Evolutionary conservation across 2,329 filamentous ascomycete species (phyloP).

Genomic region (Colletotrichum orchidophilum): DNA sequence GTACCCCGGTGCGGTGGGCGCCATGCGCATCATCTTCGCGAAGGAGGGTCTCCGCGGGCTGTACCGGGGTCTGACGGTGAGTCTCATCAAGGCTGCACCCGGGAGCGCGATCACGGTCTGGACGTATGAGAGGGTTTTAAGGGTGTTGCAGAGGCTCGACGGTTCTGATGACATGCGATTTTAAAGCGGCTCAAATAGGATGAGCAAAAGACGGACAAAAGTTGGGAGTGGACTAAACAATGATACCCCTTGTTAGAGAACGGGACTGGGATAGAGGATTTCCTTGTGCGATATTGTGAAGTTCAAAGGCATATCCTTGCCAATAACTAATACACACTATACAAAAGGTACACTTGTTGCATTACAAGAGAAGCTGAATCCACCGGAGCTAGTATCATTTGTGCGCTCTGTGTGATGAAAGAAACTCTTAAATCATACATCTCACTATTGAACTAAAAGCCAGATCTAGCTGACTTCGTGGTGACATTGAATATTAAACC

Average conservation of each 20-base stretch:
- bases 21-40: conserved; percentile 73
- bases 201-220: neutral
- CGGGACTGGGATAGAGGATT: neutral
- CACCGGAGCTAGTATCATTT: neutral
- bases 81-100: conserved; percentile 93
- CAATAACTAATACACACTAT: neutral
- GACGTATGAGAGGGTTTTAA: conserved; percentile 86
- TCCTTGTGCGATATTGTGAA: neutral
- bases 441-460: neutral
- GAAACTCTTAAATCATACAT: too few species aligned
- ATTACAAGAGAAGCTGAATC: neutral
- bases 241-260: conserved; percentile 15
- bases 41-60: conserved; percentile 82
- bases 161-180: conserved; percentile 29
- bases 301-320: neutral
- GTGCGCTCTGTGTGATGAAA: neutral
- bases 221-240: conserved; percentile 34
- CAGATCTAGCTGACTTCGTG: too few species aligned
- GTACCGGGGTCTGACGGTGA: conserved; percentile 89
- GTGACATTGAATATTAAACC: too few species aligned
- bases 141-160: conserved; percentile 58
- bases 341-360: neutral
- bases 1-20: conserved; percentile 74
- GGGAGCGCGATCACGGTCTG: conserved; percentile 92
- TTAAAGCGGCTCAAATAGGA: neutral